These are phyloP conservation scores for Cyberlindnera bimundalis DNA, from an alignment of 805 yeast genomes.

Conservation along the genomic window DNA sequence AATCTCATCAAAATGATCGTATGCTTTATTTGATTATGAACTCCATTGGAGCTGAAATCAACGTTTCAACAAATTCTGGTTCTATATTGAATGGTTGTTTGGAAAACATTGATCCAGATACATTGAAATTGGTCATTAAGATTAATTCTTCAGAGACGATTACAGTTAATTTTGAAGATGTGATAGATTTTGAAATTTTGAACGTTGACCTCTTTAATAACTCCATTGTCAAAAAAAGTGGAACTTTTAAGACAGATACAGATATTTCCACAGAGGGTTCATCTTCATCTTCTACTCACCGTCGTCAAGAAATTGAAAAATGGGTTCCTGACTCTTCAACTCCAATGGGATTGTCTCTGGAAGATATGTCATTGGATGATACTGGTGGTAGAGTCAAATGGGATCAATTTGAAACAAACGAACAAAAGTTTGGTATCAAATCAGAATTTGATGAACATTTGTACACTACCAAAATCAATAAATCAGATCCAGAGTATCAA, in stretches of 20 bases:
- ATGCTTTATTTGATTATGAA: constrained; percentile 51
- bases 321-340: constrained; percentile 68
- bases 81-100: constrained; percentile 56
- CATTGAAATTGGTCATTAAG: constrained; percentile 30
- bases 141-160: constrained; percentile 28
- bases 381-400: constrained; percentile 41
- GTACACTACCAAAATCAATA: constrained; percentile 78
- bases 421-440: constrained; percentile 81
- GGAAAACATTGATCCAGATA: constrained; percentile 49
- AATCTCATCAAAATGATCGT: constrained; percentile 43
- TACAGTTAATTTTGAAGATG: constrained; percentile 32
- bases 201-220: constrained; percentile 29
- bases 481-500: constrained; percentile 66
- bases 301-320: constrained; percentile 67
- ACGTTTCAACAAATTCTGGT: constrained; percentile 62
- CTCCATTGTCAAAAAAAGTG: constrained; percentile 12
- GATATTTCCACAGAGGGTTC: constrained; percentile 47
- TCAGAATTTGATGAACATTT: constrained; percentile 79
- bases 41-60: constrained; percentile 55
- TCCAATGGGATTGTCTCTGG: constrained; percentile 19
- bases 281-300: constrained; percentile 38
- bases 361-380: constrained; percentile 36
- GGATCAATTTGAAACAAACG: constrained; percentile 96
- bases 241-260: constrained; percentile 72
- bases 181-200: constrained; percentile 39